phyloP scores from a whole-genome alignment of 495 filamentous ascomycete genomes.

The Rostrohypoxylon terebratum region DNA sequence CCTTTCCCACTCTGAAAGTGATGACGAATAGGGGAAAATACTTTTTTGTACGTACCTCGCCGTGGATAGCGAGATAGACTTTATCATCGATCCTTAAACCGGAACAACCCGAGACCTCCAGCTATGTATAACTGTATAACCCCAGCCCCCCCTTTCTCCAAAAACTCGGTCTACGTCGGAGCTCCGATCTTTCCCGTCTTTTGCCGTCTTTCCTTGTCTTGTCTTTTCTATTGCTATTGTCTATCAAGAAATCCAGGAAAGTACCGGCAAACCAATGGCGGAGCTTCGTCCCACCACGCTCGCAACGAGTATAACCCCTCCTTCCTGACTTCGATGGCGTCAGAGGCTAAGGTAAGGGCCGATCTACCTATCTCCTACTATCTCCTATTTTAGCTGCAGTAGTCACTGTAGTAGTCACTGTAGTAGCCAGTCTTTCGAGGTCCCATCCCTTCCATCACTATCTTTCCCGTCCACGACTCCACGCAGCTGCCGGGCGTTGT shows the following conservation, averaged over 20 bases:
- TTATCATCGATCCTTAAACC: conserved; percentile 31
- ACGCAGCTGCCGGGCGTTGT: background rate
- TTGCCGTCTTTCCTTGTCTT: too few species aligned
- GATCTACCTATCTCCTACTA: conserved; percentile 20
- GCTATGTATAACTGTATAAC: too few species aligned
- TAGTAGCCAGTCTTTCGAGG: too few species aligned
- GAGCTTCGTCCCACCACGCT: conserved; percentile 34
- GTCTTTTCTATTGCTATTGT: too few species aligned
- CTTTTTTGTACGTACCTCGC: background rate
- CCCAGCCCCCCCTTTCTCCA: background rate
- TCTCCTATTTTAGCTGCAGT: conserved; percentile 5
- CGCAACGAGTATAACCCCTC: conserved; percentile 11
- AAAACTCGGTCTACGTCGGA: conserved; percentile 36
- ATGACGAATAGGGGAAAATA: conserved; percentile 1
- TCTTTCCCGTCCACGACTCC: background rate
- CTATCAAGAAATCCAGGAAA: background rate
- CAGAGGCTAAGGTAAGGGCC: conserved; percentile 39
- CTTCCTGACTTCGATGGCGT: conserved; percentile 35
- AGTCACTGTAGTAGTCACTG: too few species aligned
- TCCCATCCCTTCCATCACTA: background rate
- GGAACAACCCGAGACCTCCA: conserved; percentile 37
- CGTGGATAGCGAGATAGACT: background rate
- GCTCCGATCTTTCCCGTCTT: conserved; percentile 10
- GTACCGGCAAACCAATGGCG: conserved; percentile 34
- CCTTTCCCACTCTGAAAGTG: background rate